A percentile compares a stretch with the other conserved stretches of the same genome.
phyloP scores from a whole-genome alignment of 2,329 filamentous ascomycete species.

The Akanthomyces uredinophilus region DNA sequence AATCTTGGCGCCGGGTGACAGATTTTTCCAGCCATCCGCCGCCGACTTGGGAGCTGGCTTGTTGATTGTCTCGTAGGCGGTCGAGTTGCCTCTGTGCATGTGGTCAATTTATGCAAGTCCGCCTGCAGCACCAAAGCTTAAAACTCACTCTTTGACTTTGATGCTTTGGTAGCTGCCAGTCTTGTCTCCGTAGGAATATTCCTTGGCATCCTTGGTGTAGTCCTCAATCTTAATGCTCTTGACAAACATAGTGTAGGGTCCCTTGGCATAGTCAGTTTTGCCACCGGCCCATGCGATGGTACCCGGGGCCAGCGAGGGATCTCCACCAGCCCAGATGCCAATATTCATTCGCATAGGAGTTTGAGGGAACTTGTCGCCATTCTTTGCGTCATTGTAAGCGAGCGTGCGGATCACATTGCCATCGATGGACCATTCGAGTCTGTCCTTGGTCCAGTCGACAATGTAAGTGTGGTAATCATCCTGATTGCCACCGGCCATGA shows the following conservation, averaged over 20 bases:
- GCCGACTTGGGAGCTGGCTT: conserved; percentile 37
- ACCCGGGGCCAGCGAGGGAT: conserved; percentile 47
- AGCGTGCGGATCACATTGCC: conserved; percentile 59
- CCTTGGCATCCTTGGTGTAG: conserved; percentile 52
- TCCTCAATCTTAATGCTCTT: conserved; percentile 53
- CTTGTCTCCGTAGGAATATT: conserved; percentile 60
- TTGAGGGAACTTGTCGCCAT: conserved; percentile 64
- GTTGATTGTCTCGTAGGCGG: conserved; percentile 41
- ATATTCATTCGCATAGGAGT: conserved; percentile 68
- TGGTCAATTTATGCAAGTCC: conserved; percentile 19
- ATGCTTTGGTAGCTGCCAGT: conserved; percentile 62
- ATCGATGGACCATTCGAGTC: conserved; percentile 66
- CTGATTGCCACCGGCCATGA: conserved; percentile 46
- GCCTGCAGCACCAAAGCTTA: not conserved
- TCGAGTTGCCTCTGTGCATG: conserved; percentile 50
- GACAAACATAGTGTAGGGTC: conserved; percentile 70
- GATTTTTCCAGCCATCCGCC: conserved; percentile 48
- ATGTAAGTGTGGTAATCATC: conserved; percentile 70
- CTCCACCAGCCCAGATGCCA: conserved; percentile 61
- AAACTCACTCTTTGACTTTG: conserved; percentile 47
- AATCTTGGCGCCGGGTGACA: conserved; percentile 45
- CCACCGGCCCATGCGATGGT: conserved; percentile 69
- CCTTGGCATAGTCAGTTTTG: conserved; percentile 57
- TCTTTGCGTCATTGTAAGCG: conserved; percentile 55
- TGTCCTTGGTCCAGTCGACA: conserved; percentile 64